Evolutionary conservation across 306 rosid genomes (phyloP).

Genomic region (Cucurbita moschata): DNA sequence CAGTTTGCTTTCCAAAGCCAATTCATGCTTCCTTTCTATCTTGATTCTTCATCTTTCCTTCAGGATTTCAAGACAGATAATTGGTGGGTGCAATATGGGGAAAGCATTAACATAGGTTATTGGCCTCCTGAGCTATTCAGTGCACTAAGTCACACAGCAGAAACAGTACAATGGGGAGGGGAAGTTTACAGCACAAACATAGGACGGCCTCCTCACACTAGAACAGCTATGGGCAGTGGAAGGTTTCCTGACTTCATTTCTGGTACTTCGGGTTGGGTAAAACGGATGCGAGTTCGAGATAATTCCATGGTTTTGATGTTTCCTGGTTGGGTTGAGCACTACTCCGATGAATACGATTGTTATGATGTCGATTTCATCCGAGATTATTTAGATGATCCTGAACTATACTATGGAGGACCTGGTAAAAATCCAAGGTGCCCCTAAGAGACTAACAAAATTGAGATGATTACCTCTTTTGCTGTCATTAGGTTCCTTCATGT

Average conservation of each 20-base stretch:
- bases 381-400: slow-evolving; percentile 46
- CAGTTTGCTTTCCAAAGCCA: neutral
- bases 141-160: slow-evolving; percentile 19
- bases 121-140: slow-evolving; percentile 46
- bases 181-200: slow-evolving; percentile 44
- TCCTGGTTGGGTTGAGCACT: slow-evolving; percentile 21
- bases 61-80: slow-evolving; percentile 38
- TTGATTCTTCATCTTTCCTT: neutral
- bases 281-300: slow-evolving; percentile 47
- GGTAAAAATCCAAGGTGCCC: slow-evolving; percentile 39
- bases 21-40: neutral
- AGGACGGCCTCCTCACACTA: slow-evolving; percentile 38
- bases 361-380: slow-evolving; percentile 11
- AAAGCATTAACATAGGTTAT: slow-evolving; percentile 34
- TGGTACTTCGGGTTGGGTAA: slow-evolving; percentile 7
- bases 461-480: neutral
- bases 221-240: slow-evolving; percentile 51
- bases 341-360: slow-evolving; percentile 36
- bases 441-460: neutral
- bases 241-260: slow-evolving; percentile 8
- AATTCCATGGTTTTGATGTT: slow-evolving; percentile 27
- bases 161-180: slow-evolving; percentile 61
- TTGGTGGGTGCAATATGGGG: slow-evolving; percentile 65
- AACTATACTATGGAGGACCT: slow-evolving; percentile 55
- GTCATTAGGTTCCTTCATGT: neutral